phyloP scores from a whole-genome alignment of 768 basidiomycete species.

The Phanerochaete carnosa region DNA sequence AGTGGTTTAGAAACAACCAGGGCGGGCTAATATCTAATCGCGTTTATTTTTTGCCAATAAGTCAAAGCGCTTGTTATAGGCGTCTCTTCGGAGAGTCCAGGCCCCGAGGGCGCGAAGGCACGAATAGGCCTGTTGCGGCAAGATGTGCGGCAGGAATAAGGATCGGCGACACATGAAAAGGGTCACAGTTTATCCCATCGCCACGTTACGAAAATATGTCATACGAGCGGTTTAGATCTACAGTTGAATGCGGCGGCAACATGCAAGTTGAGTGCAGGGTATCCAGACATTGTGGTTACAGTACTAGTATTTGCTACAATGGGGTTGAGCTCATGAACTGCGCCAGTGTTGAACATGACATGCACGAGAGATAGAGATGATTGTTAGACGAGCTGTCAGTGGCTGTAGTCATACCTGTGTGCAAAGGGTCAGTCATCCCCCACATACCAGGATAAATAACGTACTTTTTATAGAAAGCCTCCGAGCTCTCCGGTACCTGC shows the following conservation, averaged over 20 bases:
- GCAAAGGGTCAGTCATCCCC: slow-evolving; percentile 9
- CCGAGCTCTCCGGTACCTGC: slow-evolving; percentile 72
- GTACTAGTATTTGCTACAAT: slow-evolving; percentile 6
- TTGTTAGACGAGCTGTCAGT: slow-evolving; percentile 13
- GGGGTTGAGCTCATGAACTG: background rate
- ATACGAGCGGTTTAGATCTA: slow-evolving; percentile 2
- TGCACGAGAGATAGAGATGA: too few species aligned
- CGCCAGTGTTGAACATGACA: slow-evolving; percentile 2
- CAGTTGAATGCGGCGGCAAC: slow-evolving; percentile 6
- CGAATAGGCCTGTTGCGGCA: background rate
- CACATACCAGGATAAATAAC: slow-evolving; percentile 19
- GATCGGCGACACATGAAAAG: background rate
- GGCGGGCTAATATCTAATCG: background rate
- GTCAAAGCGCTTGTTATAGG: background rate
- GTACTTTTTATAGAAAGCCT: slow-evolving; percentile 83
- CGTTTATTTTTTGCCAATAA: slow-evolving; percentile 3
- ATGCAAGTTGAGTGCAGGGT: background rate
- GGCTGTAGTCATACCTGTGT: slow-evolving; percentile 48
- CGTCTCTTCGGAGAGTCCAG: background rate
- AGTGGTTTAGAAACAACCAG: slow-evolving; percentile 1
- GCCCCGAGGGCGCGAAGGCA: background rate
- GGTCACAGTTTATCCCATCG: background rate
- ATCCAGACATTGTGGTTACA: background rate
- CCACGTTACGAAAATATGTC: background rate
- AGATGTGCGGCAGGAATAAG: background rate